phyloP scores from a whole-genome alignment of 2,329 filamentous ascomycete genomes.

The Trichoderma sp. region DNA sequence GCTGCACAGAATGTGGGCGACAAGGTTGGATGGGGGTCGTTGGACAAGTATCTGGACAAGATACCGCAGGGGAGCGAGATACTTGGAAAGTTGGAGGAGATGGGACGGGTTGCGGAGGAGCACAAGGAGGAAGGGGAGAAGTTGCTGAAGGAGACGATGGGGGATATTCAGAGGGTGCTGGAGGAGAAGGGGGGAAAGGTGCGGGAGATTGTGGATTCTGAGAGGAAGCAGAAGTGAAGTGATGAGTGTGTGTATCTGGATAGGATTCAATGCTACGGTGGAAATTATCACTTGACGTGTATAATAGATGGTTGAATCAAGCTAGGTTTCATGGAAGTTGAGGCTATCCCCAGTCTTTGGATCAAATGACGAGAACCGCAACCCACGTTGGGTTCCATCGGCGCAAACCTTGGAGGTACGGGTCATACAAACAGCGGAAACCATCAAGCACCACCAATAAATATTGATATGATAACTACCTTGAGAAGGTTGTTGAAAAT shows the following conservation, averaged over 20 bases:
- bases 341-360: neutral
- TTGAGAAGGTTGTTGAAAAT: no score
- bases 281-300: neutral
- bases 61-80: slow-evolving; percentile 63
- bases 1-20: slow-evolving; percentile 43
- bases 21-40: slow-evolving; percentile 44
- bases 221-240: slow-evolving; percentile 40
- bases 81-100: slow-evolving; percentile 60
- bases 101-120: slow-evolving; percentile 63
- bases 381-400: neutral
- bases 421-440: neutral
- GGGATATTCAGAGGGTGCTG: slow-evolving; percentile 63
- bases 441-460: neutral
- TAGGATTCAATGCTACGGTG: neutral
- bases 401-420: neutral
- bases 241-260: neutral
- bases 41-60: slow-evolving; percentile 63
- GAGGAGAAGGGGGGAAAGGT: slow-evolving; percentile 57
- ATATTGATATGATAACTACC: neutral
- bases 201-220: slow-evolving; percentile 56
- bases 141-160: slow-evolving; percentile 64
- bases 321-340: no score
- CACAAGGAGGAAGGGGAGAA: slow-evolving; percentile 68
- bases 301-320: neutral
- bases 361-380: neutral